These are phyloP conservation scores for Pulchroboletus neoregius DNA, from an alignment of 1,284 basidiomycete species.

Conservation along the genomic window DNA sequence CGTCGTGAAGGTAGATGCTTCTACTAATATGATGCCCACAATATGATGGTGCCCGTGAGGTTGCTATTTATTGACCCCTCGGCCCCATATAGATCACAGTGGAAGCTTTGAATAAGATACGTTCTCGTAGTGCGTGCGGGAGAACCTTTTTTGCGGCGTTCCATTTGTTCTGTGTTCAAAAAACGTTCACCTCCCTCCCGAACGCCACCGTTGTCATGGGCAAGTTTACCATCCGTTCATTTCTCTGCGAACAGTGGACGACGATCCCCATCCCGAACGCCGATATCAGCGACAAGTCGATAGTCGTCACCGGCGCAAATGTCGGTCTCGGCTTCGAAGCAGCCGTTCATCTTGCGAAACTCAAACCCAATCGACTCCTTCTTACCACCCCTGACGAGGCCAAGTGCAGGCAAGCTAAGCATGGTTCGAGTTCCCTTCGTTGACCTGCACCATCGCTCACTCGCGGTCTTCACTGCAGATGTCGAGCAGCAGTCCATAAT, in stretches of 20 bases:
- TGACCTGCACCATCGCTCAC: not conserved
- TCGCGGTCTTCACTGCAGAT: slow-evolving; percentile 11
- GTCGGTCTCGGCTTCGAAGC: slow-evolving; percentile 36
- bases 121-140: slow-evolving; percentile 1
- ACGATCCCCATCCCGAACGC: slow-evolving; percentile 21
- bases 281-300: slow-evolving; percentile 30
- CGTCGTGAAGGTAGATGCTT: too few relatives aligned
- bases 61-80: too few relatives aligned
- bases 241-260: slow-evolving; percentile 27
- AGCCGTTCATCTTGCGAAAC: slow-evolving; percentile 27
- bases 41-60: too few relatives aligned
- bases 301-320: slow-evolving; percentile 33
- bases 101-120: not conserved
- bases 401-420: slow-evolving; percentile 24
- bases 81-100: too few relatives aligned
- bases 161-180: not conserved
- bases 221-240: slow-evolving; percentile 18
- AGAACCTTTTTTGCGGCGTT: not conserved
- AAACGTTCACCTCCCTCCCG: too few relatives aligned
- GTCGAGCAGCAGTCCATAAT: slow-evolving; percentile 15
- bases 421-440: slow-evolving; percentile 12
- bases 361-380: slow-evolving; percentile 27
- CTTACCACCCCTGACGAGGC: slow-evolving; percentile 29
- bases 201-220: slow-evolving; percentile 16
- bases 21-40: too few relatives aligned